These are phyloP conservation scores for Populus simonii DNA, from an alignment of 345 rosid genomes.

Conservation along the genomic window DNA sequence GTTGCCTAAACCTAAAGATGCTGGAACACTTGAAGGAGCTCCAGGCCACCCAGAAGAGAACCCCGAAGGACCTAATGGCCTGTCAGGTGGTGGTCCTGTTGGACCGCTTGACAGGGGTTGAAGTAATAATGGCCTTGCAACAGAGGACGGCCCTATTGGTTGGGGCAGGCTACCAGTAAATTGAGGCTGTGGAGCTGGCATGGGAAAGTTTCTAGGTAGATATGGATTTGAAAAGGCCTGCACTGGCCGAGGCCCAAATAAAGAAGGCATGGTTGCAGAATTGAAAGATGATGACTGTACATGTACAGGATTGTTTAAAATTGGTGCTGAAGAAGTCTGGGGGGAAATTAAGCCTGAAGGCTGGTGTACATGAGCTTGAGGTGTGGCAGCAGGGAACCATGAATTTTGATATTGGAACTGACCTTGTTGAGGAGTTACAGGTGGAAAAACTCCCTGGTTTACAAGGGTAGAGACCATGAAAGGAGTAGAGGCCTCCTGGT, in stretches of 20 bases:
- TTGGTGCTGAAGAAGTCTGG: slow-evolving; percentile 37
- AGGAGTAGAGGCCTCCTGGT: slow-evolving; percentile 23
- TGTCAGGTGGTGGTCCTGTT: slow-evolving; percentile 22
- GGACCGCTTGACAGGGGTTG: slow-evolving; percentile 34
- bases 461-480: slow-evolving; percentile 14
- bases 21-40: slow-evolving; percentile 11
- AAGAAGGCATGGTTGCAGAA: slow-evolving; percentile 33
- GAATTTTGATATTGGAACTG: slow-evolving; percentile 52
- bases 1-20: slow-evolving; percentile 31
- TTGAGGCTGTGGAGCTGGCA: slow-evolving; percentile 38
- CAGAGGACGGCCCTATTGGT: slow-evolving; percentile 33
- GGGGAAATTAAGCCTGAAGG: slow-evolving; percentile 22
- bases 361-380: slow-evolving; percentile 27
- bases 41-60: slow-evolving; percentile 42
- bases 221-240: slow-evolving; percentile 34
- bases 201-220: slow-evolving; percentile 39
- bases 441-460: slow-evolving; percentile 35
- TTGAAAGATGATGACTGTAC: slow-evolving; percentile 32
- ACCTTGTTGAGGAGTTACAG: slow-evolving; percentile 38
- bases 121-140: slow-evolving; percentile 36
- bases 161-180: slow-evolving; percentile 42
- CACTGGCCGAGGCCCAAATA: slow-evolving; percentile 46
- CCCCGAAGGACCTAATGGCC: slow-evolving; percentile 24
- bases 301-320: slow-evolving; percentile 30
- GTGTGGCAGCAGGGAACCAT: slow-evolving; percentile 36